A percentile compares a stretch with the other conserved stretches of the same genome.
These are phyloP conservation scores for Coleophoma eucalyptorum DNA, from an alignment of 2,329 filamentous ascomycete genomes.

Conservation along the genomic window DNA sequence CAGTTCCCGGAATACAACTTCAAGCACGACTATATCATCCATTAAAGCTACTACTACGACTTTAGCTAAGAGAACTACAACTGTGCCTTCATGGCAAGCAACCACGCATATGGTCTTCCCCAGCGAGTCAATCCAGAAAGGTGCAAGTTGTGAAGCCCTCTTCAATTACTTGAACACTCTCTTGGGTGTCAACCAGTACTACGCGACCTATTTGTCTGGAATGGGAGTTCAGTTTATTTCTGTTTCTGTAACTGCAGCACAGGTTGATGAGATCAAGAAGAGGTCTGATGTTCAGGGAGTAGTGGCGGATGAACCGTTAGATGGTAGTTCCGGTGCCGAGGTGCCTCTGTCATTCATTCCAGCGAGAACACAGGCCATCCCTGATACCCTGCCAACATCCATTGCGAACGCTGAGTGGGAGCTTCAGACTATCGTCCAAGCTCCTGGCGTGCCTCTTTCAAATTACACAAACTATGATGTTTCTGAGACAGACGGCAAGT, in stretches of 20 bases:
- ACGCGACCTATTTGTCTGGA: neutral
- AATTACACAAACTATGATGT: neutral
- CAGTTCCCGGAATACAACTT: no score
- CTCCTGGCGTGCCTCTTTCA: neutral
- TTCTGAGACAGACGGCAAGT: neutral
- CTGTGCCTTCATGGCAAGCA: no score
- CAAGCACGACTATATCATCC: no score
- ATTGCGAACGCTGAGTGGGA: neutral
- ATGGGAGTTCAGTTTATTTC: neutral
- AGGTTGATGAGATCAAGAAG: neutral
- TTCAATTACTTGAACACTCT: neutral
- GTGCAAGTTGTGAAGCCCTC: neutral
- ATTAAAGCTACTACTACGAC: no score
- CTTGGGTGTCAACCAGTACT: neutral
- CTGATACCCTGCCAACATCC: neutral
- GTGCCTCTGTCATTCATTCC: neutral
- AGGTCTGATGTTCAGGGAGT: neutral
- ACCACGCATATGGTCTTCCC: neutral
- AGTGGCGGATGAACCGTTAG: neutral
- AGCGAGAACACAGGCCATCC: neutral
- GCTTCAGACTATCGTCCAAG: neutral
- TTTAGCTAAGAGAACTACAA: no score
- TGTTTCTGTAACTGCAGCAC: neutral
- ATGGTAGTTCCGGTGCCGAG: neutral
- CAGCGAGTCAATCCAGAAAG: neutral